Conservation (phyloP, 352 stramenopile species). For the Albugo candida region DNA sequence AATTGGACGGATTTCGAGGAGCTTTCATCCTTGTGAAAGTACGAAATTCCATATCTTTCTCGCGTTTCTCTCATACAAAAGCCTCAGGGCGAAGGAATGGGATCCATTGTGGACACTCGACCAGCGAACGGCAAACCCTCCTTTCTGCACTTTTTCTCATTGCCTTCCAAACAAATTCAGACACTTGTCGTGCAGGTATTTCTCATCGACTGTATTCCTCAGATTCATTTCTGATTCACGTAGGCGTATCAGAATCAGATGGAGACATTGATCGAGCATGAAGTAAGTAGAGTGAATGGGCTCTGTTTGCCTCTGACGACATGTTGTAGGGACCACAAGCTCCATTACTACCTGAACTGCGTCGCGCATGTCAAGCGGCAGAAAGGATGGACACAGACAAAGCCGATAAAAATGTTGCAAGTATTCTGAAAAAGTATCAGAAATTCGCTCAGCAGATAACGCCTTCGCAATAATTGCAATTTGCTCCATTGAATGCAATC, state of each 20-base stretch:
- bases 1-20: constrained; percentile 61
- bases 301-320: too few species aligned
- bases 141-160: constrained; percentile 69
- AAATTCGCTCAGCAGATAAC: constrained; percentile 49
- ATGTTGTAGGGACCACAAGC: constrained; percentile 16
- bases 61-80: too few species aligned
- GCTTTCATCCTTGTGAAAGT: constrained; percentile 68
- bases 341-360: constrained; percentile 50
- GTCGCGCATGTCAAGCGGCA: constrained; percentile 24
- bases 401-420: constrained; percentile 38
- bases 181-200: constrained; percentile 34
- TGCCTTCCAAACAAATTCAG: constrained; percentile 47
- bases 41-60: neutral
- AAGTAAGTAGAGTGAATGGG: constrained; percentile 13
- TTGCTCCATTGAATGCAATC: too few species aligned
- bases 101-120: constrained; percentile 63
- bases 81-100: constrained; percentile 58
- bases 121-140: constrained; percentile 46
- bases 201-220: neutral
- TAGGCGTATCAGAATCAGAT: constrained; percentile 75
- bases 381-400: constrained; percentile 39
- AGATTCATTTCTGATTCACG: neutral
- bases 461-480: too few species aligned
- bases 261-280: constrained; percentile 43
- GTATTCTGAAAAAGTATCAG: constrained; percentile 50